A percentile compares a stretch with the other conserved stretches of the same genome.
phyloP scores from a whole-genome alignment of 805 yeast species.

The Yarrowia porcina region DNA sequence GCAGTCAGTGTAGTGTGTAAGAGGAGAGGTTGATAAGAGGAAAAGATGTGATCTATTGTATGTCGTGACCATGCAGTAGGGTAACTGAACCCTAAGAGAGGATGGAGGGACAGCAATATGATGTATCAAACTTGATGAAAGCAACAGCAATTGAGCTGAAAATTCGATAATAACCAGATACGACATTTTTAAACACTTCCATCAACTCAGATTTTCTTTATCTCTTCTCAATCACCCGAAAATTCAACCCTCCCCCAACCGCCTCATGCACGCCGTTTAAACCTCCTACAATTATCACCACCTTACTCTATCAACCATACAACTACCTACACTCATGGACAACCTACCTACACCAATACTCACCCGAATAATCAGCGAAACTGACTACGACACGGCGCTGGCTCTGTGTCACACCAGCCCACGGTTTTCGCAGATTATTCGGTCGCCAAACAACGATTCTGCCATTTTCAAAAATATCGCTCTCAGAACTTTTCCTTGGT shows the following conservation, averaged over 20 bases:
- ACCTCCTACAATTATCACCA: conserved; percentile 6
- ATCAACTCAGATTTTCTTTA: no score
- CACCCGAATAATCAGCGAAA: not conserved
- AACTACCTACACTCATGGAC: not conserved
- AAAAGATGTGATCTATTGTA: not conserved
- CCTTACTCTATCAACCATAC: no score
- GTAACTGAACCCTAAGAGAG: not conserved
- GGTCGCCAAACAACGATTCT: conserved; percentile 10
- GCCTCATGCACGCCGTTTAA: not conserved
- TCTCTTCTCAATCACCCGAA: no score
- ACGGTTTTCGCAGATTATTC: not conserved
- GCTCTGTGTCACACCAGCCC: not conserved
- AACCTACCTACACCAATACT: not conserved
- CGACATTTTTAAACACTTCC: no score
- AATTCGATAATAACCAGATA: no score
- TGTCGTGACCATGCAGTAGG: not conserved
- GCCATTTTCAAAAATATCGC: conserved; percentile 13
- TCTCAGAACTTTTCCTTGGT: not conserved
- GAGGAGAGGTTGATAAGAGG: not conserved
- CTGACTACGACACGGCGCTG: conserved; percentile 11
- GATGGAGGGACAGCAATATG: no score
- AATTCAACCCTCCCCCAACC: not conserved
- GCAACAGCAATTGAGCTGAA: no score
- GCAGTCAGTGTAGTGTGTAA: not conserved
- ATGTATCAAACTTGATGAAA: no score